Percentiles rank a stretch among this genome's conserved stretches.
phyloP scores from a whole-genome alignment of 305 asterid genomes.

The Ruellia speciosa region DNA sequence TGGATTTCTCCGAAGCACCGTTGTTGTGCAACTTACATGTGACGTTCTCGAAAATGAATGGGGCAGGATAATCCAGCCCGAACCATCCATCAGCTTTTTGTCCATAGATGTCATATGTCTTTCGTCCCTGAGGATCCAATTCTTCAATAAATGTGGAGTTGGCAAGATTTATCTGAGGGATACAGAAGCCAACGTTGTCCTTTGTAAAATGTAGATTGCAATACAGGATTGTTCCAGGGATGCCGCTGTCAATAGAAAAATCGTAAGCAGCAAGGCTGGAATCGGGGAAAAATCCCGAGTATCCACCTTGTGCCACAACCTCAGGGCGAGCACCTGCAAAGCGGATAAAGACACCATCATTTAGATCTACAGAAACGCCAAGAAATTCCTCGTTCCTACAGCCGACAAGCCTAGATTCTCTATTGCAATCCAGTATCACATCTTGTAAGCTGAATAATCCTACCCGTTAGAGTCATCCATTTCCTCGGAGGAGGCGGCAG shows the following conservation, averaged over 20 bases:
- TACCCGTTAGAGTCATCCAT: constrained; percentile 68
- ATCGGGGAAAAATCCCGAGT: constrained; percentile 58
- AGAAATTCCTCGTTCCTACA: too few species aligned
- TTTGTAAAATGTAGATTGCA: constrained; percentile 63
- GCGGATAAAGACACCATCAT: background rate
- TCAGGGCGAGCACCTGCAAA: constrained; percentile 44
- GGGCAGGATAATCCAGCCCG: constrained; percentile 47
- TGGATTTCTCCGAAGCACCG: background rate
- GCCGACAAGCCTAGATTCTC: too few species aligned
- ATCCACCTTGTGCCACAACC: constrained; percentile 50
- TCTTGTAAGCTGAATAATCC: background rate
- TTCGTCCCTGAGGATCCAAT: constrained; percentile 38
- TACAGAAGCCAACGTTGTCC: constrained; percentile 51
- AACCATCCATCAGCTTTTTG: constrained; percentile 43
- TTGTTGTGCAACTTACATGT: constrained; percentile 28
- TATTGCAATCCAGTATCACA: too few species aligned
- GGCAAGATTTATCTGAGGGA: constrained; percentile 33
- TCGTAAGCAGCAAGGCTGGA: constrained; percentile 38
- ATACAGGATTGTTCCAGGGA: constrained; percentile 43
- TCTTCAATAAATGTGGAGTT: constrained; percentile 40
- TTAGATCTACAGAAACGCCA: background rate
- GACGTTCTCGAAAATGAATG: constrained; percentile 32
- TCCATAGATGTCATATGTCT: constrained; percentile 44
- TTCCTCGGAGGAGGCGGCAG: constrained; percentile 32
- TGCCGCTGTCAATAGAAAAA: constrained; percentile 33